Conservation (phyloP, 257 asterid species). For the Scutellaria barbata region DNA sequence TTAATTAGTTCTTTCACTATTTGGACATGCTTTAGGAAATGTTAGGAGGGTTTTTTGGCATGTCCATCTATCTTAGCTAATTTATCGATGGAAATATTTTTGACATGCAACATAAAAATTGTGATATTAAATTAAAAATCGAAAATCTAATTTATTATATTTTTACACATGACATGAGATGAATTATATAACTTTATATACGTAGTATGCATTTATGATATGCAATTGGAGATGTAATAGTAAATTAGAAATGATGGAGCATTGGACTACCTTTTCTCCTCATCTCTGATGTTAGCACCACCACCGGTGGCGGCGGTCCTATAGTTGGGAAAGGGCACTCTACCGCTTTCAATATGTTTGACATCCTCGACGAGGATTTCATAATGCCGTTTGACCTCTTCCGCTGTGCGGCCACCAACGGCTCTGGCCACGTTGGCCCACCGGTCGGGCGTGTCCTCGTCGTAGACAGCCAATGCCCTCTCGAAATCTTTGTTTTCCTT, state of each 20-base stretch:
- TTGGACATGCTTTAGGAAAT: not conserved
- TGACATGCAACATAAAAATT: no score
- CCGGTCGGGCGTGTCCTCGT: conserved; percentile 75
- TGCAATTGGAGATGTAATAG: no score
- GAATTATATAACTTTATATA: no score
- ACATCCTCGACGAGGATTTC: conserved; percentile 66
- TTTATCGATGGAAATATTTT: no score
- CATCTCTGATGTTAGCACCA: not conserved
- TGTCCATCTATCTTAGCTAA: no score
- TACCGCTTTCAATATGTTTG: conserved; percentile 61
- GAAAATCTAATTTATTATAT: no score
- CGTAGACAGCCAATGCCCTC: conserved; percentile 71
- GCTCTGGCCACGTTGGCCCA: conserved; percentile 84
- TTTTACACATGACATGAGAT: no score
- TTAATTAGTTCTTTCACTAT: not conserved
- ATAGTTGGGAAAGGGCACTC: conserved; percentile 68
- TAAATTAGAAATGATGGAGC: no score
- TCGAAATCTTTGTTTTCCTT: conserved; percentile 85
- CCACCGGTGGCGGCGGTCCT: conserved; percentile 1
- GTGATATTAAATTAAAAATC: no score
- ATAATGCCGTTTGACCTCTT: conserved; percentile 73
- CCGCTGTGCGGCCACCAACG: conserved; percentile 66
- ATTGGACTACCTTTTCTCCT: conserved; percentile 27
- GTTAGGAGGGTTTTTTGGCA: no score
- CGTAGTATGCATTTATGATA: no score